Percentiles rank a stretch among this genome's conserved stretches.
Evolutionary conservation across 306 rosid species (phyloP).

Genomic region (Castanea sativa): DNA sequence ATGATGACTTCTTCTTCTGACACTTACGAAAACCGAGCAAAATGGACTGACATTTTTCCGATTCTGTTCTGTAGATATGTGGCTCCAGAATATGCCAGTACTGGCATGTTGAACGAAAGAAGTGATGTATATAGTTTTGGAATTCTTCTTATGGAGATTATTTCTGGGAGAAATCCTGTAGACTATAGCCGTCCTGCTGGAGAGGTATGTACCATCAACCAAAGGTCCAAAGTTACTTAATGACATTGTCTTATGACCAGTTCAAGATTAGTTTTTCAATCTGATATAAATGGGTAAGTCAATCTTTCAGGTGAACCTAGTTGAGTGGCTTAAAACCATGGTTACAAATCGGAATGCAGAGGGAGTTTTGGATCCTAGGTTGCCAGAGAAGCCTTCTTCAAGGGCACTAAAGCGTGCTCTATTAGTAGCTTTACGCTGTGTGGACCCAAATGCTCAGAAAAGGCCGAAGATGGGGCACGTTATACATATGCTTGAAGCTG

Average conservation of each 20-base stretch:
- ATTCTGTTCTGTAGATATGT: conserved; percentile 46
- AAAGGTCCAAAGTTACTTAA: not conserved
- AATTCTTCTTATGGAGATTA: conserved; percentile 60
- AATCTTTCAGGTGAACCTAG: conserved; percentile 52
- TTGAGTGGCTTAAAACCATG: conserved; percentile 65
- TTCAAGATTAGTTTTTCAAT: not conserved
- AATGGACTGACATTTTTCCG: not conserved
- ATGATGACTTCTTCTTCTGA: not conserved
- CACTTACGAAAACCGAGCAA: not conserved
- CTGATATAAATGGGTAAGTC: conserved; percentile 5
- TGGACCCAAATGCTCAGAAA: conserved; percentile 59
- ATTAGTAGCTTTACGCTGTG: conserved; percentile 56
- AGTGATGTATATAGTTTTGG: conserved; percentile 64
- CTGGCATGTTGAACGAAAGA: conserved; percentile 69
- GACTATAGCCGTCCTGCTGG: conserved; percentile 58
- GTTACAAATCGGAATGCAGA: conserved; percentile 54
- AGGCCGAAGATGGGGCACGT: conserved; percentile 69
- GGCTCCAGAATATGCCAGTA: conserved; percentile 69
- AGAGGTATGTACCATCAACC: conserved; percentile 37
- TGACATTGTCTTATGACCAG: not conserved
- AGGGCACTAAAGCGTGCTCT: conserved; percentile 62
- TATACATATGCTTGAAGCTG: conserved; percentile 66
- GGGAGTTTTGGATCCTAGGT: conserved; percentile 55
- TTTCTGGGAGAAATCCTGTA: conserved; percentile 65
- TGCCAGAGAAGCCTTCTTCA: conserved; percentile 59